A percentile compares a stretch with the other conserved stretches of the same genome.
phyloP scores from a whole-genome alignment of 2,329 filamentous ascomycete genomes.

The Cladosporium sp. region DNA sequence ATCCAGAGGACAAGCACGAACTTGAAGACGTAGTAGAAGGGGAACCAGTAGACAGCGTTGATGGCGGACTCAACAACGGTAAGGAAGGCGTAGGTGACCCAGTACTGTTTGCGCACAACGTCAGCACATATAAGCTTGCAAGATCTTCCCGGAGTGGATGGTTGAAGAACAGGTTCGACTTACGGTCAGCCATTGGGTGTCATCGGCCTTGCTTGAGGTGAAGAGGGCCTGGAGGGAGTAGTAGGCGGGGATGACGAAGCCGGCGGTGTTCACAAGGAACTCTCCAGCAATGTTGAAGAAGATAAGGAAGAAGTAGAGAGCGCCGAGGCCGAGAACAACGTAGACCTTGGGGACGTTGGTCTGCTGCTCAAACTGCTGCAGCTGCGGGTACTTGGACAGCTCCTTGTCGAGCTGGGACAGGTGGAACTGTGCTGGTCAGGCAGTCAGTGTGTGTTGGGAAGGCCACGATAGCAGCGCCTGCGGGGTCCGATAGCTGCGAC shows the following conservation, averaged over 20 bases:
- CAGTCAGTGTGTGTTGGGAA: conserved; percentile 11
- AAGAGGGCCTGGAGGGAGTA: conserved; percentile 79
- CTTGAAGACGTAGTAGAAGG: conserved; percentile 99
- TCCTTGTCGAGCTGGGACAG: conserved; percentile 75
- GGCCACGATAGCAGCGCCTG: background rate
- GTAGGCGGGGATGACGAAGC: conserved; percentile 78
- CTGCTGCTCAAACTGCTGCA: conserved; percentile 83
- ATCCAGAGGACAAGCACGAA: conserved; percentile 97
- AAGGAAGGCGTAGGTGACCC: conserved; percentile 80
- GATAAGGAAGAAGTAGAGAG: conserved; percentile 85
- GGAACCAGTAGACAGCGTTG: conserved; percentile 86
- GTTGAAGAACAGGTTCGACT: conserved; percentile 17
- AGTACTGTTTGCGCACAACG: conserved; percentile 55
- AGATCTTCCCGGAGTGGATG: background rate
- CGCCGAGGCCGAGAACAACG: conserved; percentile 68
- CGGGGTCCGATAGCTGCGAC: background rate
- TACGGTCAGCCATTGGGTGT: conserved; percentile 72
- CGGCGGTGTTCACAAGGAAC: conserved; percentile 81
- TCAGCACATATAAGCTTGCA: conserved; percentile 15
- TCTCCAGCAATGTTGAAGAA: conserved; percentile 89
- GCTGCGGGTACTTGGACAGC: conserved; percentile 79
- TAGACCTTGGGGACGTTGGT: conserved; percentile 82
- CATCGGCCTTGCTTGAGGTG: conserved; percentile 65
- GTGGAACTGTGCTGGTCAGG: conserved; percentile 47
- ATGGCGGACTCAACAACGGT: conserved; percentile 78